A percentile compares a stretch with the other conserved stretches of the same genome.
phyloP scores from a whole-genome alignment of 176 grass and related monocot genomes.

The Thinopyrum elongatum region DNA sequence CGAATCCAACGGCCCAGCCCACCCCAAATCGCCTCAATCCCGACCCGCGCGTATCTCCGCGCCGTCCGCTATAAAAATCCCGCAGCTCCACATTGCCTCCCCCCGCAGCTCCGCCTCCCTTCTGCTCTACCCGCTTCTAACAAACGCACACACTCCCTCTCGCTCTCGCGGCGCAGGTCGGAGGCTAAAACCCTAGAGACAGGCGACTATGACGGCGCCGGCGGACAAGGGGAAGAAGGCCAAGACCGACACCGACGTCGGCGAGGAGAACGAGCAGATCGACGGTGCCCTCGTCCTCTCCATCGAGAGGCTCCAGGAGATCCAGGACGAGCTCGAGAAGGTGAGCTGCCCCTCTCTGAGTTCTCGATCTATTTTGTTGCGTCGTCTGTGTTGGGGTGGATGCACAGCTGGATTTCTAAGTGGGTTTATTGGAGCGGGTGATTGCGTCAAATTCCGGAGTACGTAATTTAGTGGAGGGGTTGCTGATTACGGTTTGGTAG shows the following conservation, averaged over 20 bases:
- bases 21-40: neutral
- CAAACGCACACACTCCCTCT: neutral
- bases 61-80: conserved; percentile 34
- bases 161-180: conserved; percentile 14
- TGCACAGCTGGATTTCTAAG: neutral
- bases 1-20: conserved; percentile 36
- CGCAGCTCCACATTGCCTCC: neutral
- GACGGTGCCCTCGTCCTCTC: conserved; percentile 71
- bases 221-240: conserved; percentile 88
- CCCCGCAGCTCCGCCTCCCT: conserved; percentile 39
- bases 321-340: conserved; percentile 88
- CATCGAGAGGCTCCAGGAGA: conserved; percentile 88
- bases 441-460: neutral
- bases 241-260: conserved; percentile 48
- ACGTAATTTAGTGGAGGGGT: neutral
- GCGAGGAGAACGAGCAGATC: conserved; percentile 69
- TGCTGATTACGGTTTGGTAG: neutral
- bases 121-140: neutral
- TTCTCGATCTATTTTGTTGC: neutral
- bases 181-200: conserved; percentile 57
- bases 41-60: conserved; percentile 36
- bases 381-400: neutral
- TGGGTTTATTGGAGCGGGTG: neutral
- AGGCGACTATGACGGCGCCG: conserved; percentile 44
- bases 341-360: conserved; percentile 18